Evolutionary conservation across 192 early-diverging fungal genomes (phyloP), one percentile per base, ranked within the genome.

Genomic region (Backusella macrospora): DNA sequence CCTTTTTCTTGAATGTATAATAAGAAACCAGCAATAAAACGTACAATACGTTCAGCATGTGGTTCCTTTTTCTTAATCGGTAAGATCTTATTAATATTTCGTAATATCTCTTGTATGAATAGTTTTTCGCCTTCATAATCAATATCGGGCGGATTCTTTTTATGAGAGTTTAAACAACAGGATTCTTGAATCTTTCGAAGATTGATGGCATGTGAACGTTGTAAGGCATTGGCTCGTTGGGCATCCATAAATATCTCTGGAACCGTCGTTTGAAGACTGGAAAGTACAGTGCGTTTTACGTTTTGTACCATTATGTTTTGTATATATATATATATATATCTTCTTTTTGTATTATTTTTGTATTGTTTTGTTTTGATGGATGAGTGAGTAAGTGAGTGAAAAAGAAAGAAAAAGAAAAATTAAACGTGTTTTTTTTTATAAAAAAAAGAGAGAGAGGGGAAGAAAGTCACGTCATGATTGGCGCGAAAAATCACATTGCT

Each of bases 71-170:
- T 93, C 75, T 92, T 93, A 43, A 94, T 81, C 21, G 87, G 86
- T 10, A 96, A 78, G 6, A 95, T 82, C 42, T 91, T 93, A 78
- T 92, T 91, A 13, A 96, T 79, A 78, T 94, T 94, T 68, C 90
- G 85, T n/a, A 91, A 83, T 74, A 93, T 87, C 78, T 94, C 92
- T 38, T 88, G 77, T 68, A 91, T 91, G 78, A 96, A 91, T 15
- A 80, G 83, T n/a, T 76, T 75, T 70, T 95, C 93, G 37, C 89
- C 91, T 6, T 76, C 76, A 46, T 21, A 42, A 48, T 81, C 69
- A 23, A 81, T 75, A 47, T 75, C 65, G 15, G 85, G 68, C 0
- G 15, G 80, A 70, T 65, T 82, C 26, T 83, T 79, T 5, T 14
- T n/a, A 6, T 10, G 44, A 62, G 89, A 89, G 29, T 86, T 71